Conservation (phyloP, 2,329 filamentous ascomycete genomes). For the Bipolaris zeicola region DNA sequence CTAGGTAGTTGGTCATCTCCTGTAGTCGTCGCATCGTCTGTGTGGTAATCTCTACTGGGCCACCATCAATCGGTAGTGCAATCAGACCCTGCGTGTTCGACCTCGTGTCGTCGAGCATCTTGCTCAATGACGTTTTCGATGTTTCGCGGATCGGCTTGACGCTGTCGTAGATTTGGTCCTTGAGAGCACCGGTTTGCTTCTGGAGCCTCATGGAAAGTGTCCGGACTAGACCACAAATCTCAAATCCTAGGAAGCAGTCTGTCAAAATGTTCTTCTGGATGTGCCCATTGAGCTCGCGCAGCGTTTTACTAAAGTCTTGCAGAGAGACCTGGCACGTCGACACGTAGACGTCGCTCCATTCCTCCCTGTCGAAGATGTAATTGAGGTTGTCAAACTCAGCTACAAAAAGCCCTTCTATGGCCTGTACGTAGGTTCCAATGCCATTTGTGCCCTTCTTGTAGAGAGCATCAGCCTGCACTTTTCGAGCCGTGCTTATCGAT, state of each 20-base stretch:
- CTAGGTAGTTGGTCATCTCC: constrained; percentile 83
- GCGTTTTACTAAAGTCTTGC: constrained; percentile 80
- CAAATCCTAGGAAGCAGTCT: constrained; percentile 93
- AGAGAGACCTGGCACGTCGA: constrained; percentile 79
- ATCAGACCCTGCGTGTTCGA: constrained; percentile 69
- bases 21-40: constrained; percentile 88
- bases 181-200: constrained; percentile 81
- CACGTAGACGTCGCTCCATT: constrained; percentile 80
- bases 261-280: constrained; percentile 85
- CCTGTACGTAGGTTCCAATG: constrained; percentile 85
- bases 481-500: constrained; percentile 76
- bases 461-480: constrained; percentile 74
- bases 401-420: constrained; percentile 83
- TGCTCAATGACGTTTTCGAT: constrained; percentile 81
- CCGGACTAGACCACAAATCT: constrained; percentile 90
- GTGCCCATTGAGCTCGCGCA: constrained; percentile 87
- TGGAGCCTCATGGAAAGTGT: constrained; percentile 80
- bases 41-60: constrained; percentile 74
- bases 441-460: constrained; percentile 90
- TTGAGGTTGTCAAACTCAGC: constrained; percentile 92
- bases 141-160: constrained; percentile 91
- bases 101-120: constrained; percentile 82
- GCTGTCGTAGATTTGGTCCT: constrained; percentile 79
- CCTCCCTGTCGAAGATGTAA: constrained; percentile 81
- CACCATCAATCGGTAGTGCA: constrained; percentile 76